Conservation (phyloP, 495 filamentous ascomycete genomes). For the Tuber aestivum region DNA sequence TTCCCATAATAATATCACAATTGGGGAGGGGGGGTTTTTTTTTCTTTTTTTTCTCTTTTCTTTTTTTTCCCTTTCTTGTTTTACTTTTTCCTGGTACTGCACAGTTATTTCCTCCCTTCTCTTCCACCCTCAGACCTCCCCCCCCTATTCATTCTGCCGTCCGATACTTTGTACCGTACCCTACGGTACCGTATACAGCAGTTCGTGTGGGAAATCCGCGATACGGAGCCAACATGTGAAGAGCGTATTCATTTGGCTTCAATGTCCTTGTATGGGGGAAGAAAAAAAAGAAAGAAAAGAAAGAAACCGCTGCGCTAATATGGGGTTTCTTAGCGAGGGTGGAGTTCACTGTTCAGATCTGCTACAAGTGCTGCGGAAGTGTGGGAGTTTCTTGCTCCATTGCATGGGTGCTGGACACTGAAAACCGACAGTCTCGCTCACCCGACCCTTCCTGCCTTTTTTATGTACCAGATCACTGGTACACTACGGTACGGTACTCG, state of each 20-base stretch:
- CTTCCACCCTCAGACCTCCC: background rate
- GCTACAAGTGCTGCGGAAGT: background rate
- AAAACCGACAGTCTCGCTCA: background rate
- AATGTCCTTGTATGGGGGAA: background rate
- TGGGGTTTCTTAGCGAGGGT: background rate
- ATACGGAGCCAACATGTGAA: background rate
- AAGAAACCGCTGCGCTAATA: background rate
- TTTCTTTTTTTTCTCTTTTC: background rate
- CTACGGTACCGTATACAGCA: background rate
- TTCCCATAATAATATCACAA: background rate
- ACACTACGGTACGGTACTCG: too few species aligned
- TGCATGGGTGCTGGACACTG: background rate
- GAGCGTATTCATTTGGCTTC: background rate
- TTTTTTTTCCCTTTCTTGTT: background rate
- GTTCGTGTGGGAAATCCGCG: background rate
- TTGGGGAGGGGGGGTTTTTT: too few species aligned
- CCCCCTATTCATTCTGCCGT: background rate
- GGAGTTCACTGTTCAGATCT: background rate
- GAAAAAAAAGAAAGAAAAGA: too few species aligned
- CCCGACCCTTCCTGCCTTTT: too few species aligned
- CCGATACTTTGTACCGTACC: background rate
- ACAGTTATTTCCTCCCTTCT: background rate
- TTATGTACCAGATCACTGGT: too few species aligned
- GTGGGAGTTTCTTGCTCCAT: background rate
- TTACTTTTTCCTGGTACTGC: background rate